A percentile compares a stretch with the other conserved stretches of the same genome.
Conservation (phyloP, 2,329 filamentous ascomycete genomes). For the Paecilomyces sp. region DNA sequence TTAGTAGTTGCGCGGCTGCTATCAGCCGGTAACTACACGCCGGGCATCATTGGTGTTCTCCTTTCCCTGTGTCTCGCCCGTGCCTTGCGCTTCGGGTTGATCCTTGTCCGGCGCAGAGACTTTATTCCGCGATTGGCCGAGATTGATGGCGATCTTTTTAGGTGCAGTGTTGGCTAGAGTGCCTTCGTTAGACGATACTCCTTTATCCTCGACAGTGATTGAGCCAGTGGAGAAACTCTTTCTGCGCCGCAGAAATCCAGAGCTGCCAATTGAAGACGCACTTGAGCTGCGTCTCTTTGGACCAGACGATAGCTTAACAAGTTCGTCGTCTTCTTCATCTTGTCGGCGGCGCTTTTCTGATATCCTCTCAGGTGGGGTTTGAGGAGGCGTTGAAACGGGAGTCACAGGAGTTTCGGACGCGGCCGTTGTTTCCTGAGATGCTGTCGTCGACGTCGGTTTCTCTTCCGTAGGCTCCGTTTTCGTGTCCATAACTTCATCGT, state of each 20-base stretch:
- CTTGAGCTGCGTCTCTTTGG: slow-evolving; percentile 41
- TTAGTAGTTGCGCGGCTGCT: background rate
- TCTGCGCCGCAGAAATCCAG: slow-evolving; percentile 25
- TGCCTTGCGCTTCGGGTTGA: background rate
- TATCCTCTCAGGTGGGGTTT: slow-evolving; percentile 62
- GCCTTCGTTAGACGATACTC: slow-evolving; percentile 2
- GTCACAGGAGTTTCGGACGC: slow-evolving; percentile 17
- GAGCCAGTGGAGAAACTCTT: slow-evolving; percentile 23
- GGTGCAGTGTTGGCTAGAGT: slow-evolving; percentile 13
- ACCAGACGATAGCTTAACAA: slow-evolving; percentile 66
- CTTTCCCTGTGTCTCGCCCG: background rate
- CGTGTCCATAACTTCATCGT: slow-evolving; percentile 63
- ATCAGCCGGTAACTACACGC: background rate
- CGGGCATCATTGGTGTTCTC: background rate
- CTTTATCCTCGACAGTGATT: slow-evolving; percentile 18
- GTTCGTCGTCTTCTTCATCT: slow-evolving; percentile 87
- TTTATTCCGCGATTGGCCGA: slow-evolving; percentile 20
- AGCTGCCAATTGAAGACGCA: slow-evolving; percentile 24
- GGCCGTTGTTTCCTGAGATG: slow-evolving; percentile 16
- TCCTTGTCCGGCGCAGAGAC: slow-evolving; percentile 11
- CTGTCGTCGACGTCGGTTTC: slow-evolving; percentile 12
- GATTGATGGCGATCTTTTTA: slow-evolving; percentile 35
- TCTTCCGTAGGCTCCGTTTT: slow-evolving; percentile 24
- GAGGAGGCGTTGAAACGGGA: slow-evolving; percentile 15
- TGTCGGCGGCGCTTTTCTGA: slow-evolving; percentile 79